Evolutionary conservation across 1,139 yeast genomes (phyloP).

Genomic region (Yamadazyma jaroonii): DNA sequence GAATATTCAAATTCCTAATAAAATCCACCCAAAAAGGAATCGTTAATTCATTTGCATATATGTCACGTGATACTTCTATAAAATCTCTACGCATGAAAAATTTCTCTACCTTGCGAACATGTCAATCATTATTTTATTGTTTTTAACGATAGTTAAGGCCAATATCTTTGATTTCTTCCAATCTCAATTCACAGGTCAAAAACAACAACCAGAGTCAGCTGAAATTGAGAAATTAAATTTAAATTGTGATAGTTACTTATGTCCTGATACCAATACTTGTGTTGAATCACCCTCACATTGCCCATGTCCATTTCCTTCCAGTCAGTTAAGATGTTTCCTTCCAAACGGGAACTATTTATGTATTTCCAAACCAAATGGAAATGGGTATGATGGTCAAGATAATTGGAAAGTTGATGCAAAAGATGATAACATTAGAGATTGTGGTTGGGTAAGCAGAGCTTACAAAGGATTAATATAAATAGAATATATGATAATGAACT

Average conservation of each 20-base stretch:
- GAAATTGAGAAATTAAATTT: constrained; percentile 32
- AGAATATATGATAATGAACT: neutral
- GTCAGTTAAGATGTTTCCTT: constrained; percentile 76
- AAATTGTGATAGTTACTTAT: constrained; percentile 67
- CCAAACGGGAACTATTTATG: constrained; percentile 74
- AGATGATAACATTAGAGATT: constrained; percentile 60
- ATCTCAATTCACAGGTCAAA: constrained; percentile 19
- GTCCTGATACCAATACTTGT: constrained; percentile 80
- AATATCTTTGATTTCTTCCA: constrained; percentile 27
- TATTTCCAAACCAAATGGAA: constrained; percentile 72
- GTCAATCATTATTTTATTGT: constrained; percentile 1
- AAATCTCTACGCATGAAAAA: neutral
- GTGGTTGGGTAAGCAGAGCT: constrained; percentile 70
- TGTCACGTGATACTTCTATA: neutral
- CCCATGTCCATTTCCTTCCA: constrained; percentile 86
- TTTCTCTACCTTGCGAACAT: neutral
- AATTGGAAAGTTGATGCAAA: constrained; percentile 53
- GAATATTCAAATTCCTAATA: neutral
- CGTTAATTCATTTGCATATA: too few species aligned
- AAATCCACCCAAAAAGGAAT: too few species aligned
- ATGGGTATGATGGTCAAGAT: constrained; percentile 43
- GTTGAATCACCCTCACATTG: constrained; percentile 69
- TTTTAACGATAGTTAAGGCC: constrained; percentile 9
- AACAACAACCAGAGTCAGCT: constrained; percentile 13
- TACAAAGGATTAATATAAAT: constrained; percentile 32